Evolutionary conservation across 495 filamentous ascomycete genomes (phyloP).

Genomic region (Aspergillus hancockii): DNA sequence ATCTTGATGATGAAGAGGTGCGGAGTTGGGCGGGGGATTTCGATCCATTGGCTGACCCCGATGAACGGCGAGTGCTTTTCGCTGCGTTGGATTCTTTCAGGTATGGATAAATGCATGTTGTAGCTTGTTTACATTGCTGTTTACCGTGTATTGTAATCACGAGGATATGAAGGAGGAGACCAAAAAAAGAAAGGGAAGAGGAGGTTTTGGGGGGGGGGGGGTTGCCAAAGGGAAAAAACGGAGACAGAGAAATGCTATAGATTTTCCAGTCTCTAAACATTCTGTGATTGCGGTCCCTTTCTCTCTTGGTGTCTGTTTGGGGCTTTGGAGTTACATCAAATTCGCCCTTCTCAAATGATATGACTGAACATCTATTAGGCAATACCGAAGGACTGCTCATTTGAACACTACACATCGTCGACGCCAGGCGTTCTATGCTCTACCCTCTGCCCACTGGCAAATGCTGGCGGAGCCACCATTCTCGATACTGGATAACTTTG

Average conservation of each 20-base stretch:
- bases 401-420: conserved; percentile 85
- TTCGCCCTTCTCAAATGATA: background rate
- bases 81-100: conserved; percentile 81
- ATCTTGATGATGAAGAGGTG: conserved; percentile 24
- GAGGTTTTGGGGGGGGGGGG: too few species aligned
- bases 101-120: conserved; percentile 52
- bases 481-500: conserved; percentile 74
- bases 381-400: conserved; percentile 82
- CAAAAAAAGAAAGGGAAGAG: background rate
- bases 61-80: conserved; percentile 75
- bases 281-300: background rate
- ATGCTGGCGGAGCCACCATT: conserved; percentile 79
- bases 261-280: background rate
- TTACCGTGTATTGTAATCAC: background rate
- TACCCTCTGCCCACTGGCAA: conserved; percentile 80
- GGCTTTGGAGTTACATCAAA: background rate
- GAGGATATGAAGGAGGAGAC: background rate
- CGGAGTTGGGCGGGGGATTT: conserved; percentile 58
- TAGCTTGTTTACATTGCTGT: background rate
- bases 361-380: conserved; percentile 44
- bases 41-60: conserved; percentile 65
- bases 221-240: background rate
- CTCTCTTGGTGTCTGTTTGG: background rate
- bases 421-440: conserved; percentile 84
- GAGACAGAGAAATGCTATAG: background rate